Conservation (phyloP, 208 protist genomes). For the Herpetomonas samuelpessoai region DNA sequence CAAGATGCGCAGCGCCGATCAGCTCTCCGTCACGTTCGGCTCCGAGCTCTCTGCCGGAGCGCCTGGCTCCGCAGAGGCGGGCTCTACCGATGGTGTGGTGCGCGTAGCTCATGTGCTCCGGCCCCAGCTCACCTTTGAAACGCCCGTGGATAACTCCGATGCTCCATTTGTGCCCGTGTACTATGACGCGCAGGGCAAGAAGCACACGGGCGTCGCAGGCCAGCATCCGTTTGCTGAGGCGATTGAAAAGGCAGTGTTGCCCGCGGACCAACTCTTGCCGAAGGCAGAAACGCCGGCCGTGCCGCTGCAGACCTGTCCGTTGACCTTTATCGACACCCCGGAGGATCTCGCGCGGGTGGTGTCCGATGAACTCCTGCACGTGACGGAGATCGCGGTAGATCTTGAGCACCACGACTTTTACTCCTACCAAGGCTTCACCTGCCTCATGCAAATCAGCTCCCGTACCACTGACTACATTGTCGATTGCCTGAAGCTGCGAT, state of each 20-base stretch:
- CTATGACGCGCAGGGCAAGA: constrained; percentile 44
- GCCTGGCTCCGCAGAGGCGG: not conserved
- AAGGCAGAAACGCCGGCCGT: constrained; percentile 51
- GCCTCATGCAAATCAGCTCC: constrained; percentile 98
- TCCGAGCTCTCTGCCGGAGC: constrained; percentile 36
- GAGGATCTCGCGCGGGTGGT: constrained; percentile 50
- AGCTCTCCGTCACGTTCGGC: constrained; percentile 80
- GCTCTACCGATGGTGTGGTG: constrained; percentile 9
- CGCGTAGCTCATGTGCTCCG: constrained; percentile 36
- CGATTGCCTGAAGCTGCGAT: constrained; percentile 94
- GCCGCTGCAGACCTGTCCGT: constrained; percentile 53
- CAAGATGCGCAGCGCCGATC: constrained; percentile 57
- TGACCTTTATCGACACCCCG: constrained; percentile 69
- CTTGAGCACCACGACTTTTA: constrained; percentile 95
- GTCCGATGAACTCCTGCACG: constrained; percentile 27
- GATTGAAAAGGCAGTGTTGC: constrained; percentile 46
- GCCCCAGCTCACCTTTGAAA: constrained; percentile 78
- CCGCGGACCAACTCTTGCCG: constrained; percentile 53
- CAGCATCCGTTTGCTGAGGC: constrained; percentile 72
- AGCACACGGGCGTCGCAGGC: constrained; percentile 47
- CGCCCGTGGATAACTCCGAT: constrained; percentile 68
- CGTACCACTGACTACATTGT: constrained; percentile 95
- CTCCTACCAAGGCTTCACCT: constrained; percentile 97
- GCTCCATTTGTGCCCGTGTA: constrained; percentile 66
- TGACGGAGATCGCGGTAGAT: constrained; percentile 93